Evolutionary conservation across 192 early-diverging fungal species (phyloP), one percentile per base, ranked within the genome.

Genomic region (Lunasporangiospora selenospora): DNA sequence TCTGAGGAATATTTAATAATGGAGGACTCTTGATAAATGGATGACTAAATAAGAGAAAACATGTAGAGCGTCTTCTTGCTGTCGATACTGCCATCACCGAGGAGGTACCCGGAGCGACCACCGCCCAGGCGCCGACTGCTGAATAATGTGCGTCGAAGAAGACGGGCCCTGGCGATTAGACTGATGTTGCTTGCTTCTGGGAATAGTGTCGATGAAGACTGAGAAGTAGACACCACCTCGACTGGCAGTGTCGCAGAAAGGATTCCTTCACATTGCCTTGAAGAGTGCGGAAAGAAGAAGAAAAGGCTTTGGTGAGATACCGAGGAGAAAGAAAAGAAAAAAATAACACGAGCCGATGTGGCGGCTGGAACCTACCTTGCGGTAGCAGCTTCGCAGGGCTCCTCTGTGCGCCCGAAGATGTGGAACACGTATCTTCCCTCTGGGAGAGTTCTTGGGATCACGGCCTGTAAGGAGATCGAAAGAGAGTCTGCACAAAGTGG

Each of bases 51-150:
- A 13, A 54, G 65, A 6, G 65, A 62, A n/a, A n/a, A 43, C 46
- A 71, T 48, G 32, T 71, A 62, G 0, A 71, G 58, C 67, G 62
- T 71, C 53, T 71, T 71, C 38, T 71, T 41, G 31, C 53, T 71
- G 48, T 71, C 67, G 12, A 42, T 8, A 6, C 30, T 37, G 12
- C 47, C 55, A 34, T 73, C 54, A 1, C 40, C 49, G 15, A 53
- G 51, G 7, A 44, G 3, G 36, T 43, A 58, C 9, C 58, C 54
- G 16, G 54, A 53, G n/a, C 36, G 44, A 26, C 42, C 36, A 18
- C 4, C 3, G 1, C 45, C 41, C 15, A 55, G 44, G 19, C 36
- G n/a, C n/a, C n/a, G n/a, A n/a, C n/a, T n/a, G n/a, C n/a, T n/a
- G n/a, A n/a, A n/a, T n/a, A n/a, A n/a, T n/a, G n/a, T n/a, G n/a